These are phyloP conservation scores for Kuraishia piskuri DNA, from an alignment of 805 yeast species.

Conservation along the genomic window DNA sequence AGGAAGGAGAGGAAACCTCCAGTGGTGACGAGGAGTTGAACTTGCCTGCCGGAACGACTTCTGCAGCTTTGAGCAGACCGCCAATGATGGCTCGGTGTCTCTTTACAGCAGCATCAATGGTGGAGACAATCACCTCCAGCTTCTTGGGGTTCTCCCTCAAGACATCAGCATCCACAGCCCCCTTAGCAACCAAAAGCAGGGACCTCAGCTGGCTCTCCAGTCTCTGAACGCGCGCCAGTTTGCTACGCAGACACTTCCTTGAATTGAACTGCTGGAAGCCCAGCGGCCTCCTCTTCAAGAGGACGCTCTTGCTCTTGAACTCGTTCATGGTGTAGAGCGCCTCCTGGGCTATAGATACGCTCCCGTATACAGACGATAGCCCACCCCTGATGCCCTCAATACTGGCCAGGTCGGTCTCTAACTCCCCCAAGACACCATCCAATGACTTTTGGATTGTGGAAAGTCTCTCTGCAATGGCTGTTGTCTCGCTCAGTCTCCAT, in stretches of 20 bases:
- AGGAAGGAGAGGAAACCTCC: too few species aligned
- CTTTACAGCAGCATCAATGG: slow-evolving; percentile 17
- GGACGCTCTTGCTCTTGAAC: not conserved
- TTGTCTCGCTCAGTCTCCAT: slow-evolving; percentile 23
- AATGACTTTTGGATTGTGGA: not conserved
- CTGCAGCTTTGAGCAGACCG: not conserved
- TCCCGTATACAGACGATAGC: not conserved
- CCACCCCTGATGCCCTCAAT: not conserved
- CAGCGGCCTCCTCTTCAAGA: slow-evolving; percentile 9
- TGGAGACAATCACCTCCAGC: slow-evolving; percentile 19
- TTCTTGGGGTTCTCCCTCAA: slow-evolving; percentile 17
- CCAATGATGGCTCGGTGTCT: slow-evolving; percentile 9
- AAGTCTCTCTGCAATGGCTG: slow-evolving; percentile 7
- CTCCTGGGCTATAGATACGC: not conserved
- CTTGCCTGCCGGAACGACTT: not conserved
- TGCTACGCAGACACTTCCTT: slow-evolving; percentile 11
- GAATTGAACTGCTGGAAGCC: slow-evolving; percentile 12
- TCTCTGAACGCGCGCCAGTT: slow-evolving; percentile 7
- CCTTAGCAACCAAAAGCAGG: slow-evolving; percentile 17
- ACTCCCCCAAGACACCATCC: not conserved
- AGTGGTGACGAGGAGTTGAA: not conserved
- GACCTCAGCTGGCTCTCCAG: slow-evolving; percentile 14
- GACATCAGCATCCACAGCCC: slow-evolving; percentile 19
- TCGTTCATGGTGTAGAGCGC: not conserved
- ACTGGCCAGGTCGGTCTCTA: not conserved